Base-by-base conservation (phyloP, 768 basidiomycete genomes). In the Calocybe gangraenosa region DNA sequence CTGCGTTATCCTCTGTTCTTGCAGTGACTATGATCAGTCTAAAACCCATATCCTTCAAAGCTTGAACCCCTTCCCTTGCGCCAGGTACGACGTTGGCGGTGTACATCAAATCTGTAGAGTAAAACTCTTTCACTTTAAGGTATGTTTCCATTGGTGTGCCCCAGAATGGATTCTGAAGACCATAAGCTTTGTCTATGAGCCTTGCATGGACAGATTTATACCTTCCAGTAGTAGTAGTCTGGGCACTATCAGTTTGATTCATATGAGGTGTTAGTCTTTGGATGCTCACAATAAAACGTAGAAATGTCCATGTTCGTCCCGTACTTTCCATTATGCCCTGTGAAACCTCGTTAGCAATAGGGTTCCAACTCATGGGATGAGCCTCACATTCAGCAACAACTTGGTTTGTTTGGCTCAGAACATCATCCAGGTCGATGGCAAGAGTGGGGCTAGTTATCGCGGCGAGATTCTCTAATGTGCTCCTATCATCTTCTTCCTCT, bases 201-300 rank as follows among this genome's bases (percentile, higher is more conserved):
- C 14, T 13, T 42, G 14, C 32, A 20, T 18, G 23, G 30, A 19
- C 10, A 48, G 36, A 21, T 17, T 36, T 17, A 21, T 36, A 76
- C 84, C 72, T 83, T 85, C 85, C 85, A 87, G 57, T 82, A 86
- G 59, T 83, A 84, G 53, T 84, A 85, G 57, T 87, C 79, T 82
- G 14, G 15, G 15, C 6, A 34, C 31, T 33, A 5, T 11, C 35
- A 7, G 8, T 9, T 18, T 39, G 8, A 18, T 17, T 21, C 33
- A 25, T 21, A 50, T 17, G 48, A 37, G 22, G 22, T 13, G 18
- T 10, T 3, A 32, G 37, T 7, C 14, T 28, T 17, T 8, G 17
- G 5, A 20, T 10, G 63, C 79, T 63, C 53, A 79, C 82, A 87
- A 52, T 79, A 79, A 58, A 84, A 85, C 41, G 74, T 53, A n/a